phyloP scores from a whole-genome alignment of 495 filamentous ascomycete genomes.

The Penicillium angulare region DNA sequence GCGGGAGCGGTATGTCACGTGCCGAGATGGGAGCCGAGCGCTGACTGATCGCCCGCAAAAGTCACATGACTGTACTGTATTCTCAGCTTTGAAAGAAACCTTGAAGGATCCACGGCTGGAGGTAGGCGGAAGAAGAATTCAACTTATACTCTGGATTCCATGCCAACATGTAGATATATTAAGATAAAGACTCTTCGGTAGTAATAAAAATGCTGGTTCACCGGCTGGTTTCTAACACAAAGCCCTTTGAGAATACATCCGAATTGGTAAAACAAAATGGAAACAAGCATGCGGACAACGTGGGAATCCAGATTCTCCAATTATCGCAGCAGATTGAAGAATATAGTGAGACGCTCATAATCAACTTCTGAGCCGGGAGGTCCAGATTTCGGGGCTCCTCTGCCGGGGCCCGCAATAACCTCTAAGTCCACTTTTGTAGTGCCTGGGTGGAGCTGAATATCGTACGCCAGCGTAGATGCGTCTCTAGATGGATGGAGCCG shows the following conservation, averaged over 20 bases:
- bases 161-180: no score
- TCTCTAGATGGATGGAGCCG: conserved; percentile 47
- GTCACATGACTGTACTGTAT: no score
- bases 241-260: no score
- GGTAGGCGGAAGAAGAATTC: no score
- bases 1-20: conserved; percentile 29
- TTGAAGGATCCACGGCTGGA: no score
- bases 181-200: no score
- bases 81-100: no score
- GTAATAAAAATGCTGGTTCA: no score
- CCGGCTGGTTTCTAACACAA: no score
- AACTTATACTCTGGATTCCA: no score
- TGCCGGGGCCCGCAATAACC: conserved; percentile 60
- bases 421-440: conserved; percentile 66
- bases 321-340: conserved; percentile 50
- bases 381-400: conserved; percentile 49
- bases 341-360: conserved; percentile 65
- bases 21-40: background rate
- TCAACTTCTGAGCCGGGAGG: conserved; percentile 58
- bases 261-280: no score
- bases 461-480: conserved; percentile 53
- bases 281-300: no score
- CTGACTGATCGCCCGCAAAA: background rate
- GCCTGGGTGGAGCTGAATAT: conserved; percentile 58
- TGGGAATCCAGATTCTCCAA: background rate